Base-by-base conservation (phyloP, 441 rosid genomes). In the Brassica balearica region DNA sequence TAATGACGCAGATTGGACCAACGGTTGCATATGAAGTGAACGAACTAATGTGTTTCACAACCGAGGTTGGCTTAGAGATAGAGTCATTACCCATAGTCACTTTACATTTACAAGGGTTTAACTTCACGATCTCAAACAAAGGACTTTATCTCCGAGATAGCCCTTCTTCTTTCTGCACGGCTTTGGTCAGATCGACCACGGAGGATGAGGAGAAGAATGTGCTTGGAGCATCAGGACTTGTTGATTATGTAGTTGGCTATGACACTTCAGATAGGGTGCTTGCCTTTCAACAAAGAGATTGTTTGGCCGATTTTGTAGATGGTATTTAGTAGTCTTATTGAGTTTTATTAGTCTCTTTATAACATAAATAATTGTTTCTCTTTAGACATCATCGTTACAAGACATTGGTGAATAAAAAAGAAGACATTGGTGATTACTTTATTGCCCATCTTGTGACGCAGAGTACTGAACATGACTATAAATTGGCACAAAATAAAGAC, bases 251-350 rank as follows among this genome's bases (percentile, higher is more conserved):
- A 3, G 77, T 80, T 70, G 76, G 77, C 6, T 80, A 80, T 65
- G 83, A 80, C 5, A 65, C 61, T 65, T 70, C 65, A 25, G 56
- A 65, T 22, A 65, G 65, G 59, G 71, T 75, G 48, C 9, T 80
- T 32, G 67, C 76, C 20, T 80, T 80, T 71, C 80, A 75, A 71
- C 72, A 32, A 65, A 80, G 34, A 15, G 83, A 80, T 75, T 80
- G 83, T 75, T 58, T 80, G 43, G 73, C 64, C 4, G 77, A 71
- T 65, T 80, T 80, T 20, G 83, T 80, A 5, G 80, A 80, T 80
- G 83, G 83, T 8, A 58, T 71, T 63, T 75, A 71, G 20, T 69
- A 46, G 41, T 3, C 61, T 34, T 9, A 55, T 11, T 25, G 32
- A 67, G 8, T 36, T 68, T 74, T 48, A 3, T 48, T 22, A 10